Evolutionary conservation across 1,139 yeast species (phyloP).

Genomic region (Arxiozyma bovina): DNA sequence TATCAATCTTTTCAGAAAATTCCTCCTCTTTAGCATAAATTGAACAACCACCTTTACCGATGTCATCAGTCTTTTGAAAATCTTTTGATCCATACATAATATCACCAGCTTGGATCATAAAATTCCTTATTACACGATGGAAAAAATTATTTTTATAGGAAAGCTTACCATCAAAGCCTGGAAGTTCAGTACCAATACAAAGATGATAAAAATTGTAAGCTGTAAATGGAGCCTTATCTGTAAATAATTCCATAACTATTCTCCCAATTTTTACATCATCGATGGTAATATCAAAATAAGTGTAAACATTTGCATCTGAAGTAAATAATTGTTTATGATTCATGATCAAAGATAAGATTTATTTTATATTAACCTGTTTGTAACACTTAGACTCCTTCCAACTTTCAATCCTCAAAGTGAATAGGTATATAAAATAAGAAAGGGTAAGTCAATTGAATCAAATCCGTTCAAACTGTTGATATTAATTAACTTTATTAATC

Average conservation of each 20-base stretch:
- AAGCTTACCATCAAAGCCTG: conserved; percentile 25
- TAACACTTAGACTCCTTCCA: not conserved
- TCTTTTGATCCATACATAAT: conserved; percentile 32
- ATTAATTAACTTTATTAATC: too few relatives aligned
- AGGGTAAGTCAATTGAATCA: not conserved
- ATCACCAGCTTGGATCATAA: conserved; percentile 77
- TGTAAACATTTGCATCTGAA: conserved; percentile 19
- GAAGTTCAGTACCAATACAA: conserved; percentile 34
- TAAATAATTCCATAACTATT: conserved; percentile 50
- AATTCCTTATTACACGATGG: conserved; percentile 67
- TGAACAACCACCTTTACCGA: conserved; percentile 51
- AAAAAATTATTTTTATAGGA: conserved; percentile 43
- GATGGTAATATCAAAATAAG: conserved; percentile 52
- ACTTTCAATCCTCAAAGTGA: not conserved
- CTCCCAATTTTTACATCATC: conserved; percentile 46
- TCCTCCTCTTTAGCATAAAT: conserved; percentile 32
- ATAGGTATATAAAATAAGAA: not conserved
- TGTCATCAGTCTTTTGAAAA: conserved; percentile 30
- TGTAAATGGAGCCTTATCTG: conserved; percentile 50
- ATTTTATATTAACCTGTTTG: not conserved
- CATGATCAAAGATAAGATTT: not conserved
- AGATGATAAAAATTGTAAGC: conserved; percentile 44
- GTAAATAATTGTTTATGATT: not conserved
- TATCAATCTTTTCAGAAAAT: conserved; percentile 9
- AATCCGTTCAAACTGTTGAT: not conserved